These are phyloP conservation scores for Salinomyces thailandicus DNA, from an alignment of 2,329 filamentous ascomycete species.

Conservation along the genomic window DNA sequence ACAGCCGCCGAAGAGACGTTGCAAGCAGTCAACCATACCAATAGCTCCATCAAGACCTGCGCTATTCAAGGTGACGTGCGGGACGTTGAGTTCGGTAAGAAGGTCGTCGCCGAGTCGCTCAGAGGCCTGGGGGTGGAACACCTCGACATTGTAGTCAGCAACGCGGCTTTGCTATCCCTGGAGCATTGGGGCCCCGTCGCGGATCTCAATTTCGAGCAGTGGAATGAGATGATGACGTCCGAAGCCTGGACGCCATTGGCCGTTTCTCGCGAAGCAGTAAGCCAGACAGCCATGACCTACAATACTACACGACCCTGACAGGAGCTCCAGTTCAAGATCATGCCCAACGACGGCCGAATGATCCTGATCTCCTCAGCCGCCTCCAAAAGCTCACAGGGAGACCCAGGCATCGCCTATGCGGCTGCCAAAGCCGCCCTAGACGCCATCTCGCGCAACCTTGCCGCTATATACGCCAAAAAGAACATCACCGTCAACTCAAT, in stretches of 20 bases:
- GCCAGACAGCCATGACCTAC: too few species aligned
- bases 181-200: conserved; percentile 1
- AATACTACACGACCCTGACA: too few species aligned
- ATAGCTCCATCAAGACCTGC: conserved; percentile 8
- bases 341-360: conserved; percentile 9
- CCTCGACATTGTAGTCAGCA: conserved; percentile 9
- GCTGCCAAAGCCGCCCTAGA: conserved; percentile 8
- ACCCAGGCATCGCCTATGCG: conserved; percentile 6
- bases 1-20: conserved; percentile 4
- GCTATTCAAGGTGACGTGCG: conserved; percentile 4
- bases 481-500: conserved; percentile 10
- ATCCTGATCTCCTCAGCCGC: conserved; percentile 7
- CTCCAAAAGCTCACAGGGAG: conserved; percentile 4
- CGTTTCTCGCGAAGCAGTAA: conserved; percentile 4
- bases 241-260: conserved; percentile 7
- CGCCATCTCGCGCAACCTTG: conserved; percentile 5
- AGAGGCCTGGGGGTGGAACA: conserved; percentile 7
- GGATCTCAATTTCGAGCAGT: conserved; percentile 4
- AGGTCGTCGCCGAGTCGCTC: conserved; percentile 5
- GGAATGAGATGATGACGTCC: conserved; percentile 5
- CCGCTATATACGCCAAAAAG: conserved; percentile 3
- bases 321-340: conserved; percentile 4
- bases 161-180: conserved; percentile 4
- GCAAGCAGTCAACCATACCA: conserved; percentile 3
- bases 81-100: conserved; percentile 4